phyloP scores from a whole-genome alignment of 2,329 filamentous ascomycete genomes.

The Nothopassalora personata region DNA sequence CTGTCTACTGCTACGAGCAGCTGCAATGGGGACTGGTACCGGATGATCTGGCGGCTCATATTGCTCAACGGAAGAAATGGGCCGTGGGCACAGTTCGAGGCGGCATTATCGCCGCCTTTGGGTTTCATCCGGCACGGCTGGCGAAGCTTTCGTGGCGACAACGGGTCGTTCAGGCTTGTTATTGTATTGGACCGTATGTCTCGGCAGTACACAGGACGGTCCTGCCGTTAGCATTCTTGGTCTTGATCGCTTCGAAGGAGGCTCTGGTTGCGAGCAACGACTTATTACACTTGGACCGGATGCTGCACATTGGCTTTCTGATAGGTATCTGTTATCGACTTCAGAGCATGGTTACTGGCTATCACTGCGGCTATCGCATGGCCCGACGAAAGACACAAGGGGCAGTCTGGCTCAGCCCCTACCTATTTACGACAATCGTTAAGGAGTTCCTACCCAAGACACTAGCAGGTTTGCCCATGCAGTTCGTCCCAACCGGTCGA shows the following conservation, averaged over 20 bases:
- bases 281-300: not conserved
- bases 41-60: constrained; percentile 5
- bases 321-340: not conserved
- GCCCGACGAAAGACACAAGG: constrained; percentile 1
- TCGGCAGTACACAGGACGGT: not conserved
- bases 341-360: constrained; percentile 1
- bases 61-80: constrained; percentile 7
- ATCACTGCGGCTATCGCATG: constrained; percentile 5
- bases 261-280: not conserved
- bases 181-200: constrained; percentile 2
- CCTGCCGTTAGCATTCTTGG: not conserved
- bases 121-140: not conserved
- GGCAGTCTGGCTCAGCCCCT: not conserved
- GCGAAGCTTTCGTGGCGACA: constrained; percentile 3
- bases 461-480: constrained; percentile 3
- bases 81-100: constrained; percentile 6
- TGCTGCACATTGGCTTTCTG: not conserved
- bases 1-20: constrained; percentile 3
- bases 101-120: constrained; percentile 3
- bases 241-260: not conserved
- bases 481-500: not conserved
- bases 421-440: not conserved
- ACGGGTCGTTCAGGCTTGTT: constrained; percentile 1
- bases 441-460: constrained; percentile 1
- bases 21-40: constrained; percentile 9